Evolutionary conservation across 495 filamentous ascomycete species (phyloP).

Genomic region (Hyaloscypha hepaticicola): DNA sequence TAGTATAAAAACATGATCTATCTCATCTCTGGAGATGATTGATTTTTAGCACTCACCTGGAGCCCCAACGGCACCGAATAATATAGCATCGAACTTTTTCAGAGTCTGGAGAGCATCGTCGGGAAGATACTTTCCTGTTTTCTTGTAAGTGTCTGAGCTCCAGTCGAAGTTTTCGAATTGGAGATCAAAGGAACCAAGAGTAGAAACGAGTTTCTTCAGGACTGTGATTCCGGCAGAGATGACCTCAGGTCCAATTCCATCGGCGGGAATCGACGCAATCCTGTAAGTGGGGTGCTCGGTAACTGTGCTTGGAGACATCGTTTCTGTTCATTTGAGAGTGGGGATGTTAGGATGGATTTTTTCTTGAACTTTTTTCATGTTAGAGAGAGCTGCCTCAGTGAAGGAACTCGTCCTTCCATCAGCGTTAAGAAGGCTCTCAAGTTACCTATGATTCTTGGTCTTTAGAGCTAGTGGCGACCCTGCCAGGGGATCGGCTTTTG

Average conservation of each 20-base stretch:
- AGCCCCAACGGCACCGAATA: constrained; percentile 57
- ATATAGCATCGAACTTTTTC: constrained; percentile 54
- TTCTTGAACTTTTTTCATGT: no score
- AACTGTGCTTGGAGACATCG: constrained; percentile 16
- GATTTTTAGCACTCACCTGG: constrained; percentile 41
- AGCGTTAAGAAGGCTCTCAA: not conserved
- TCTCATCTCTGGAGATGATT: not conserved
- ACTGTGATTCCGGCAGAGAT: constrained; percentile 47
- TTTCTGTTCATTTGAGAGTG: not conserved
- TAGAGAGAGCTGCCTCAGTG: not conserved
- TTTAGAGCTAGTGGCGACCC: not conserved
- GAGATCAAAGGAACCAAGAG: constrained; percentile 46
- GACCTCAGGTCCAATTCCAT: constrained; percentile 57
- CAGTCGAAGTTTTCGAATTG: constrained; percentile 51
- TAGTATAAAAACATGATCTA: constrained; percentile 18
- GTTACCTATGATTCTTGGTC: not conserved
- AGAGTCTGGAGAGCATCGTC: constrained; percentile 51
- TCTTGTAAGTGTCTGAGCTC: constrained; percentile 54
- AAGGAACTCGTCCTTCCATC: not conserved
- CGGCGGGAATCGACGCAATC: constrained; percentile 52
- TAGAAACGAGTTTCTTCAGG: constrained; percentile 45
- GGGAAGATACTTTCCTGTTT: constrained; percentile 52
- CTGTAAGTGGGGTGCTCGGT: constrained; percentile 9
- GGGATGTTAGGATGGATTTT: no score
- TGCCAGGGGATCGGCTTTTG: not conserved